Evolutionary conservation across 192 early-diverging fungal genomes (phyloP), one percentile per base, ranked within the genome.

Genomic region (Linnemannia hyalina): DNA sequence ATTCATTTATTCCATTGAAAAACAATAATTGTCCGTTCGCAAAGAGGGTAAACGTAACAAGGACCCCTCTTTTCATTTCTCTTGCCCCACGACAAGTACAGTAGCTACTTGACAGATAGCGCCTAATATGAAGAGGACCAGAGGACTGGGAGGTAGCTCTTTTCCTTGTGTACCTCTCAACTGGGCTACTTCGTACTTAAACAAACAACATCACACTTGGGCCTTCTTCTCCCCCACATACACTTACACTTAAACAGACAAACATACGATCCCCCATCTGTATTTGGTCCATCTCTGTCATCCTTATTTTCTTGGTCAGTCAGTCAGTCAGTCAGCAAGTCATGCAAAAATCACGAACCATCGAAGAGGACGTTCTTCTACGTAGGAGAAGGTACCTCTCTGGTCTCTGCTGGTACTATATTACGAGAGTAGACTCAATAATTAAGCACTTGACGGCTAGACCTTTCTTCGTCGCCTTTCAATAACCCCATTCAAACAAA

Each of bases 291-390:
- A 29, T 60, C 23, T 60, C 57, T 9, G 11, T 13, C 2, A 35
- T 10, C 10, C n/a, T 57, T 65, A 32, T 65, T 65, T 52, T 52
- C 15, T 52, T 52, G 44, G 44, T 52, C 20, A 22, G 16, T 20
- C 20, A 22, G 38, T 70, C 20, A 22, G 49, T 20, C 5, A 22
- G 38, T 70, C 49, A 40, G 44, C 18, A 5, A 22, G 38, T 70
- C 49, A 65, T 35, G 29, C 60, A 65, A 65, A 26, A 29, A 9
- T 26, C n/a, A 15, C 29, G 32, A 65, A 65, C 60, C 55, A 26
- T 65, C 60, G 60, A 13, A 35, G 60, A 65, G 60, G 60, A 65
- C 60, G 60, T 65, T 35, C 60, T 65, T 65, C 60, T 65, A 65
- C 60, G 15, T 65, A 10, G 26, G 60, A 65, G 60, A 32, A 65